These are phyloP conservation scores for Nidularia pulvinata DNA, from an alignment of 768 basidiomycete species.

Conservation along the genomic window DNA sequence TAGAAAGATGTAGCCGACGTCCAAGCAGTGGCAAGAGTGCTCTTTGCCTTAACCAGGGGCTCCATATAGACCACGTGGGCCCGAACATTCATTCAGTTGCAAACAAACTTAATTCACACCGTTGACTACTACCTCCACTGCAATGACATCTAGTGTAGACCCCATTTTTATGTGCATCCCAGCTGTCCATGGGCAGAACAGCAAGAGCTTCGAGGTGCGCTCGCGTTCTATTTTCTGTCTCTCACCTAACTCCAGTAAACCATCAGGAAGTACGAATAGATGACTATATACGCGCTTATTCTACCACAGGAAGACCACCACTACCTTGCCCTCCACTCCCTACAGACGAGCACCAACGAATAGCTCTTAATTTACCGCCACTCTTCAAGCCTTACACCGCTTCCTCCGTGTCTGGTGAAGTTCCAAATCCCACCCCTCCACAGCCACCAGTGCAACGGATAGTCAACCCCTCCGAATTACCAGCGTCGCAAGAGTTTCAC, in stretches of 20 bases:
- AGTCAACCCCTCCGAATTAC: slow-evolving; percentile 12
- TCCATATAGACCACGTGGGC: too few species aligned
- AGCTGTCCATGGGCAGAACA: not conserved
- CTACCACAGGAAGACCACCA: slow-evolving; percentile 44
- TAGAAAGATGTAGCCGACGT: too few species aligned
- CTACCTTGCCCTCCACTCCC: slow-evolving; percentile 47
- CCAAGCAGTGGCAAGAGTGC: too few species aligned
- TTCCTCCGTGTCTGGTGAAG: not conserved
- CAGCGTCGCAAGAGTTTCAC: slow-evolving; percentile 14
- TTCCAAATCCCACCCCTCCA: not conserved
- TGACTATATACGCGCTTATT: slow-evolving; percentile 54
- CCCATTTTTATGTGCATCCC: not conserved
- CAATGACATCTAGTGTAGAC: too few species aligned
- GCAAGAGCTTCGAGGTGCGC: slow-evolving; percentile 26
- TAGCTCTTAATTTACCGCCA: slow-evolving; percentile 43
- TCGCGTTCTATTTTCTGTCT: too few species aligned
- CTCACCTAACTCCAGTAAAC: slow-evolving; percentile 1
- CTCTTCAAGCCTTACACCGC: slow-evolving; percentile 42
- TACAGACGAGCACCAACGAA: slow-evolving; percentile 36
- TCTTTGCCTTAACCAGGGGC: too few species aligned
- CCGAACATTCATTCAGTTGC: too few species aligned
- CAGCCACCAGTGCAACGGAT: not conserved
- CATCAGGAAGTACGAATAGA: slow-evolving; percentile 54
- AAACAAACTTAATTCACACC: too few species aligned
- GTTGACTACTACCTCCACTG: too few species aligned